Evolutionary conservation across 306 rosid species (phyloP).

Genomic region (Delonix regia): DNA sequence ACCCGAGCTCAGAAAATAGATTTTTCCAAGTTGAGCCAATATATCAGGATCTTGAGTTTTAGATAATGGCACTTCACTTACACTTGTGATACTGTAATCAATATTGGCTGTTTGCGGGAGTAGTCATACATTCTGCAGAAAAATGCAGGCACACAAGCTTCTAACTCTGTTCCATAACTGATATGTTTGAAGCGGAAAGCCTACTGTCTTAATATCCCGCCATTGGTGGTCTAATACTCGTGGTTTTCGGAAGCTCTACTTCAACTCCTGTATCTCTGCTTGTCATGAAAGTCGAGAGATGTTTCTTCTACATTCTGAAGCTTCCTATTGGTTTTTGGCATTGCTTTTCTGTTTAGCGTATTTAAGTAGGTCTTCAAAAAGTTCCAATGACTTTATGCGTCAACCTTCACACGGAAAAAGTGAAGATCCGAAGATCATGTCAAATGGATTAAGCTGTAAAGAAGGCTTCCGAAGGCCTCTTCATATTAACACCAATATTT

Average conservation of each 20-base stretch:
- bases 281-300: background rate
- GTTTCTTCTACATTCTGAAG: background rate
- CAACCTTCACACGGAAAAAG: slow-evolving; percentile 3
- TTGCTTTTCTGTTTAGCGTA: background rate
- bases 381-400: background rate
- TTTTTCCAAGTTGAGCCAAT: slow-evolving; percentile 4
- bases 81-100: background rate
- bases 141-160: background rate
- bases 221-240: background rate
- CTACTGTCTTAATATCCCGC: background rate
- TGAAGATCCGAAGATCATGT: background rate
- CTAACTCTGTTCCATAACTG: background rate
- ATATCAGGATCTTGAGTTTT: background rate
- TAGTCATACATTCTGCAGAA: background rate
- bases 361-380: background rate
- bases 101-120: slow-evolving; percentile 4
- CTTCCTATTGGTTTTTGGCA: background rate
- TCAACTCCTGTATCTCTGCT: background rate
- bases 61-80: background rate
- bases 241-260: background rate
- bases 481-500: background rate
- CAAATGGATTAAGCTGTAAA: background rate
- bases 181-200: slow-evolving; percentile 16
- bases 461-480: background rate
- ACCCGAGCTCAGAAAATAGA: background rate